Percentiles rank a stretch among this genome's conserved stretches.
phyloP scores from a whole-genome alignment of 1,284 basidiomycete species.

The Takashimella tepidaria region DNA sequence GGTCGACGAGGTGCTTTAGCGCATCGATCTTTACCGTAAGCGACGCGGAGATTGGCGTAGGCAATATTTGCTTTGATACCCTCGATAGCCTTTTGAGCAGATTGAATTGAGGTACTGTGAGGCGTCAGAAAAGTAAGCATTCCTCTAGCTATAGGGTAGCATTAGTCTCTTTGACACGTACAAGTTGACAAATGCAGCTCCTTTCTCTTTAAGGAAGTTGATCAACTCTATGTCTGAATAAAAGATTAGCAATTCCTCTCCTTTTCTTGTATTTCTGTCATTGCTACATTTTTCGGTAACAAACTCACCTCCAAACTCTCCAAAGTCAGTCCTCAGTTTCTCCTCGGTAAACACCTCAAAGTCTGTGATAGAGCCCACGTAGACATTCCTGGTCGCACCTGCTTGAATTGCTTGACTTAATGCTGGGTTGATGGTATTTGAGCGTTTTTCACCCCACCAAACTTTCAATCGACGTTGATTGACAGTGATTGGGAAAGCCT shows the following conservation, averaged over 20 bases:
- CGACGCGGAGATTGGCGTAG: slow-evolving; percentile 73
- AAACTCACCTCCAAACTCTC: slow-evolving; percentile 68
- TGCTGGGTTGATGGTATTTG: slow-evolving; percentile 73
- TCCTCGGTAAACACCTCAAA: slow-evolving; percentile 82
- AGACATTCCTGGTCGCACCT: slow-evolving; percentile 89
- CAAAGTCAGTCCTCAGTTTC: slow-evolving; percentile 79
- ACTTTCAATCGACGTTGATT: slow-evolving; percentile 88
- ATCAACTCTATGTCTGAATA: slow-evolving; percentile 74
- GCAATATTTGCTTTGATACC: slow-evolving; percentile 75
- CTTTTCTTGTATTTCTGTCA: too few relatives aligned
- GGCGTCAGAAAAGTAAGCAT: slow-evolving; percentile 4
- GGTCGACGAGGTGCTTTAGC: slow-evolving; percentile 51
- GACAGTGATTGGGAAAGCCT: slow-evolving; percentile 77
- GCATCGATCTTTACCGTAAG: slow-evolving; percentile 91
- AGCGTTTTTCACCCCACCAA: slow-evolving; percentile 84
- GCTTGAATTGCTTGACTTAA: slow-evolving; percentile 74
- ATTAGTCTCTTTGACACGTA: slow-evolving; percentile 15
- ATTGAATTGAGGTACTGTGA: slow-evolving; percentile 66
- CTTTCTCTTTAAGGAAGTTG: slow-evolving; percentile 93
- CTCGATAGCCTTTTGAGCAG: slow-evolving; percentile 93
- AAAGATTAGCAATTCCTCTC: too few relatives aligned
- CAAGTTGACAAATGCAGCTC: slow-evolving; percentile 93
- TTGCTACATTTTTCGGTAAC: too few relatives aligned
- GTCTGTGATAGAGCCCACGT: slow-evolving; percentile 87
- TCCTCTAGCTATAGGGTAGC: too few relatives aligned